These are phyloP conservation scores for Epichloe coenophiala DNA, from an alignment of 2,329 filamentous ascomycete species.

Conservation along the genomic window DNA sequence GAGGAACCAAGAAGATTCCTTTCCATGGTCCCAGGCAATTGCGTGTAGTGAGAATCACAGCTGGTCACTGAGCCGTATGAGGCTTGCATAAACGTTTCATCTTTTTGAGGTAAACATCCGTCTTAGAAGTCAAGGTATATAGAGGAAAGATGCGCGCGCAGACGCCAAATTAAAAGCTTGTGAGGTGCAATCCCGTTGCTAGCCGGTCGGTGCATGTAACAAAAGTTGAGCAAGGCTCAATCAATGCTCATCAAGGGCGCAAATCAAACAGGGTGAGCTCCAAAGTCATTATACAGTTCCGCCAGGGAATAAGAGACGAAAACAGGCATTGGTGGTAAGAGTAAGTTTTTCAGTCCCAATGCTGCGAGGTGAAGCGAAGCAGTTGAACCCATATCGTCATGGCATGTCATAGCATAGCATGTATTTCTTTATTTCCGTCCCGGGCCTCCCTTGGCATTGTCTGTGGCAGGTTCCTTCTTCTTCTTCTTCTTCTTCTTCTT, in stretches of 20 bases:
- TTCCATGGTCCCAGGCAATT: not conserved
- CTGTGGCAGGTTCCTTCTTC: constrained; percentile 14
- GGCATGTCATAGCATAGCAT: not conserved
- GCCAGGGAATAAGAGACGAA: not conserved
- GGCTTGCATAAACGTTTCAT: not conserved
- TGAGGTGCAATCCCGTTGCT: not conserved
- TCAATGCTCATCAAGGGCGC: no score
- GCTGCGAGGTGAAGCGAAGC: not conserved
- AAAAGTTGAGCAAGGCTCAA: not conserved
- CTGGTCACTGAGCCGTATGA: no score
- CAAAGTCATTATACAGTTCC: not conserved
- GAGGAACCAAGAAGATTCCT: not conserved
- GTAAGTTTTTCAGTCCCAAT: not conserved
- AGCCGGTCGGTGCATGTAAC: not conserved
- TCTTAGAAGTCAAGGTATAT: not conserved
- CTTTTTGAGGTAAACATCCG: not conserved
- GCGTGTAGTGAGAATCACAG: no score
- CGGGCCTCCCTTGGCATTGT: not conserved
- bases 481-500: constrained; percentile 34
- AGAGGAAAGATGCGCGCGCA: not conserved
- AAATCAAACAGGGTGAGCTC: not conserved
- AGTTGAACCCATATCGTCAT: not conserved
- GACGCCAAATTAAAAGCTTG: not conserved
- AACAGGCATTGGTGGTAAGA: not conserved
- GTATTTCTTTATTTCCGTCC: not conserved